A percentile compares a stretch with the other conserved stretches of the same genome.
phyloP scores from a whole-genome alignment of 768 basidiomycete genomes.

The Tylopilus intermedius region DNA sequence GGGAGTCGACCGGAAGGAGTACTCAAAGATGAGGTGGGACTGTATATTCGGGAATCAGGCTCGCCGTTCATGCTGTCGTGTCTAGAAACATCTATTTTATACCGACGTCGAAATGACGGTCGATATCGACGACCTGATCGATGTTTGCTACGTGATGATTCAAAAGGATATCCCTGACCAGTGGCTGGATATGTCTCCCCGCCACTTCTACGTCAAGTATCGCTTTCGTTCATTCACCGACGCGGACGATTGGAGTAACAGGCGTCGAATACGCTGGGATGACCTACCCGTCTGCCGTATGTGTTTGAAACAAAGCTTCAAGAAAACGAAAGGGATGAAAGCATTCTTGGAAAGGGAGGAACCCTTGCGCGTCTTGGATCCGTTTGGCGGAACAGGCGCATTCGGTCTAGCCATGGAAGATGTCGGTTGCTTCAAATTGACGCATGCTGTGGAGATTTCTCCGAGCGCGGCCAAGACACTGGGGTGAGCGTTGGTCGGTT shows the following conservation, averaged over 20 bases:
- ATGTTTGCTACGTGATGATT: slow-evolving; percentile 45
- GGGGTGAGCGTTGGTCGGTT: slow-evolving; percentile 36
- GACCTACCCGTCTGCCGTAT: slow-evolving; percentile 43
- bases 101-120: slow-evolving; percentile 41
- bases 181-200: slow-evolving; percentile 50
- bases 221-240: slow-evolving; percentile 39
- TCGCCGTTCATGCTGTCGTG: neutral
- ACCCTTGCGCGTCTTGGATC: slow-evolving; percentile 35
- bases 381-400: slow-evolving; percentile 50
- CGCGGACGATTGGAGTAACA: slow-evolving; percentile 34
- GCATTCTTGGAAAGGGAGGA: slow-evolving; percentile 27
- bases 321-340: slow-evolving; percentile 29
- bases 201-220: slow-evolving; percentile 57
- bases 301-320: slow-evolving; percentile 35
- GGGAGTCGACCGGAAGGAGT: slow-evolving; percentile 34
- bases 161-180: slow-evolving; percentile 29
- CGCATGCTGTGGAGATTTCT: slow-evolving; percentile 67
- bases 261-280: slow-evolving; percentile 26
- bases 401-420: slow-evolving; percentile 57
- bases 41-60: neutral
- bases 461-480: slow-evolving; percentile 70
- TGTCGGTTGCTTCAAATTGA: slow-evolving; percentile 51
- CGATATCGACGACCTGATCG: slow-evolving; percentile 40
- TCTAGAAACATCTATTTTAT: slow-evolving; percentile 57
- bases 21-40: slow-evolving; percentile 53